These are phyloP conservation scores for Cytospora piceicola DNA, from an alignment of 2,329 filamentous ascomycete genomes.

Conservation along the genomic window DNA sequence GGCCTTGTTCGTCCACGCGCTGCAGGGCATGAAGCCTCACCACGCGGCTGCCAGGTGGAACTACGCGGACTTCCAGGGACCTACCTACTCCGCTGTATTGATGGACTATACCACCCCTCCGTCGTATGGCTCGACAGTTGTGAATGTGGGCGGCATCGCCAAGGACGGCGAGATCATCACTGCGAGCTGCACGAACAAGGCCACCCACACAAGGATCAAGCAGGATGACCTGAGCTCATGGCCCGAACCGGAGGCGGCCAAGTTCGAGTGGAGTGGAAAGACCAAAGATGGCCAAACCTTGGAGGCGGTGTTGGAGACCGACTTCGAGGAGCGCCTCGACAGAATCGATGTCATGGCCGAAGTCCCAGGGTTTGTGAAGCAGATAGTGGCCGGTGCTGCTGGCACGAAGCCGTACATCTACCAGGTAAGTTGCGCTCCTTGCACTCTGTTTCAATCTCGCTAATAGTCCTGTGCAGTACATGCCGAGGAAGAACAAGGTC, in stretches of 20 bases:
- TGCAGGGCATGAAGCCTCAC: slow-evolving; percentile 99
- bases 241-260: slow-evolving; percentile 80
- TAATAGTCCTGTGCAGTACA: slow-evolving; percentile 60
- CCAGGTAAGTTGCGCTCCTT: slow-evolving; percentile 63
- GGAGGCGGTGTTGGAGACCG: slow-evolving; percentile 69
- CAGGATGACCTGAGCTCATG: slow-evolving; percentile 80
- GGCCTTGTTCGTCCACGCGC: slow-evolving; percentile 79
- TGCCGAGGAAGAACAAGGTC: slow-evolving; percentile 63
- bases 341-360: slow-evolving; percentile 95
- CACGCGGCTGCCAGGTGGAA: slow-evolving; percentile 93
- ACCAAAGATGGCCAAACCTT: slow-evolving; percentile 76
- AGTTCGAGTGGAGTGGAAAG: slow-evolving; percentile 78
- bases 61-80: slow-evolving; percentile 88
- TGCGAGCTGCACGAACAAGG: slow-evolving; percentile 68
- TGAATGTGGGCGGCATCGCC: slow-evolving; percentile 80
- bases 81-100: slow-evolving; percentile 82
- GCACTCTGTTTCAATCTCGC: slow-evolving; percentile 14
- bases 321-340: slow-evolving; percentile 72
- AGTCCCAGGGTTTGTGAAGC: slow-evolving; percentile 93
- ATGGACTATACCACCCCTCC: slow-evolving; percentile 97
- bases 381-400: slow-evolving; percentile 82
- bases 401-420: slow-evolving; percentile 98
- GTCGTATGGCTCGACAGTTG: slow-evolving; percentile 84
- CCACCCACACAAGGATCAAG: slow-evolving; percentile 70
- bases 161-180: slow-evolving; percentile 81